phyloP scores from a whole-genome alignment of 352 stramenopile species.

The Phytophthora sp. region DNA sequence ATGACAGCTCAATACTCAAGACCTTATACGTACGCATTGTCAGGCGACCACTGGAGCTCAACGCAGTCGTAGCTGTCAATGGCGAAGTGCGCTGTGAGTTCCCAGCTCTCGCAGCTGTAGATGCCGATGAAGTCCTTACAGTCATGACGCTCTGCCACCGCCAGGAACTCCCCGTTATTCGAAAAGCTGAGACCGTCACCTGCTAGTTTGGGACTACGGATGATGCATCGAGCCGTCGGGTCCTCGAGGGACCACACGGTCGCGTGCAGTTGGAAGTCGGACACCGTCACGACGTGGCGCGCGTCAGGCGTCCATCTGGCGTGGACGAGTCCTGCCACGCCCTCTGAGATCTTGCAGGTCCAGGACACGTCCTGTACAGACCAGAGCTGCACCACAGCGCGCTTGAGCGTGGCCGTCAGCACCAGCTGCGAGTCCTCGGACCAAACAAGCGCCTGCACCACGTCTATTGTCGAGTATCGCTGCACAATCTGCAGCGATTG shows the following conservation, averaged over 20 bases:
- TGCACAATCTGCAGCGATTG: constrained; percentile 66
- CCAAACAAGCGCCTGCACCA: constrained; percentile 64
- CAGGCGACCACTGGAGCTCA: constrained; percentile 70
- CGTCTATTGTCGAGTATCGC: constrained; percentile 61
- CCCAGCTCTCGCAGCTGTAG: constrained; percentile 80
- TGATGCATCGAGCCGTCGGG: constrained; percentile 56
- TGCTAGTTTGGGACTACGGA: constrained; percentile 73
- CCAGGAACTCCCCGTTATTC: constrained; percentile 57
- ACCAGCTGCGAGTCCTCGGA: constrained; percentile 75
- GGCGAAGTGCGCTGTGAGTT: constrained; percentile 71
- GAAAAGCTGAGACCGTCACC: constrained; percentile 75
- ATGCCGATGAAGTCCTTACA: constrained; percentile 87
- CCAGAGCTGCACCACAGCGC: constrained; percentile 73
- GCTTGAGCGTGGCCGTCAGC: constrained; percentile 68
- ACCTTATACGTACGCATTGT: constrained; percentile 74
- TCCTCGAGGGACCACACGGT: constrained; percentile 84
- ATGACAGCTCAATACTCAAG: background rate
- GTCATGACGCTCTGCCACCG: constrained; percentile 73
- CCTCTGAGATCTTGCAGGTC: constrained; percentile 80
- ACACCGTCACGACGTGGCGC: constrained; percentile 77
- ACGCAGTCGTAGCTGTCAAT: constrained; percentile 85
- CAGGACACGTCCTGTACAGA: constrained; percentile 69
- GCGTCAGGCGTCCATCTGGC: constrained; percentile 65
- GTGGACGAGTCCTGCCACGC: constrained; percentile 63
- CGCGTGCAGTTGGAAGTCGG: constrained; percentile 86